phyloP scores from a whole-genome alignment of 768 basidiomycete species.

The Boletus rubescentipes region DNA sequence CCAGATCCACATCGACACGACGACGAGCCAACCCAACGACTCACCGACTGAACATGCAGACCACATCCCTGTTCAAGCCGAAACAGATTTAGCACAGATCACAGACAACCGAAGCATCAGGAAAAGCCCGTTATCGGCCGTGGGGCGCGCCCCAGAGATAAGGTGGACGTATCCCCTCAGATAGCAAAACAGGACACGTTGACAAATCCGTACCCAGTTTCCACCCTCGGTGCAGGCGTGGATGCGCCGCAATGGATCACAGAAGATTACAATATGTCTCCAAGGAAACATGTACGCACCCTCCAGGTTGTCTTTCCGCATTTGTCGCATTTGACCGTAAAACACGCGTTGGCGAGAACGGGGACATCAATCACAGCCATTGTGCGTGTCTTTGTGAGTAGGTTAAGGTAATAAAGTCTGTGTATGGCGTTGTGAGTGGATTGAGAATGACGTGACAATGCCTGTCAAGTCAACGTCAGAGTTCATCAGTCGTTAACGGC shows the following conservation, averaged over 20 bases:
- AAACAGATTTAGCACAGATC: slow-evolving; percentile 6
- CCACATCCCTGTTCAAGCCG: slow-evolving; percentile 61
- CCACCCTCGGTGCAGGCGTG: slow-evolving; percentile 14
- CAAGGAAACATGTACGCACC: slow-evolving; percentile 44
- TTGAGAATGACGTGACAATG: slow-evolving; percentile 21
- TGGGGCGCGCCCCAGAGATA: slow-evolving; percentile 10
- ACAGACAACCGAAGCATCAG: neutral
- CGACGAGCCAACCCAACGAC: slow-evolving; percentile 27
- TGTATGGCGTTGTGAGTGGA: slow-evolving; percentile 14
- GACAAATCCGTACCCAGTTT: slow-evolving; percentile 14
- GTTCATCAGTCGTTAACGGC: slow-evolving; percentile 6
- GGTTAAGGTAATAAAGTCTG: slow-evolving; percentile 36
- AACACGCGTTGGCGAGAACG: slow-evolving; percentile 54
- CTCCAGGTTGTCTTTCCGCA: slow-evolving; percentile 74
- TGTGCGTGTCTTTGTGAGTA: slow-evolving; percentile 21
- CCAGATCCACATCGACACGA: slow-evolving; percentile 17
- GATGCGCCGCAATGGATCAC: slow-evolving; percentile 21
- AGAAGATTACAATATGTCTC: slow-evolving; percentile 20
- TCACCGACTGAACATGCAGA: slow-evolving; percentile 60
- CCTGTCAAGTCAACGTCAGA: slow-evolving; percentile 9
- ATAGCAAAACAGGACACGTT: slow-evolving; percentile 4
- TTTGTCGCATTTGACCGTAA: slow-evolving; percentile 51
- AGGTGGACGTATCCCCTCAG: slow-evolving; percentile 15
- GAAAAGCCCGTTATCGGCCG: neutral
- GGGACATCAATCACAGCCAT: slow-evolving; percentile 25